A percentile compares a stretch with the other conserved stretches of the same genome.
Evolutionary conservation across 768 basidiomycete genomes (phyloP).

Genomic region (Cystobasidium tubakii): DNA sequence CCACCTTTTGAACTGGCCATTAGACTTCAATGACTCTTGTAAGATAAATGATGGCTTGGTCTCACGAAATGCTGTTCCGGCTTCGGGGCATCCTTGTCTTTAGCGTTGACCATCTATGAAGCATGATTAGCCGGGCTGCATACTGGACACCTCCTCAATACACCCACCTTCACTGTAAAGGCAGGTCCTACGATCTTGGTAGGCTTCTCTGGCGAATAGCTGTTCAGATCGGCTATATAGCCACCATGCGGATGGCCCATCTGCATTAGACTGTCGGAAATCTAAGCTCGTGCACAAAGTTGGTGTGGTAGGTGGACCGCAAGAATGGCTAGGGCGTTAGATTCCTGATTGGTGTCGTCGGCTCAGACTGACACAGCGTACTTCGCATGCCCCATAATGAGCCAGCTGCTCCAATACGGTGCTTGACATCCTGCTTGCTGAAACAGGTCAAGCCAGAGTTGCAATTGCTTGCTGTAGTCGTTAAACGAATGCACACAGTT

Average conservation of each 20-base stretch:
- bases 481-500: no score
- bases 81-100: slow-evolving; percentile 61
- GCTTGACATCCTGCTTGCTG: not conserved
- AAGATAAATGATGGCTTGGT: not conserved
- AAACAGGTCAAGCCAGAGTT: no score
- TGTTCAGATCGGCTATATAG: slow-evolving; percentile 67
- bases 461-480: no score
- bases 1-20: slow-evolving; percentile 48
- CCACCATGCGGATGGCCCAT: slow-evolving; percentile 68
- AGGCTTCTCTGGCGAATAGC: slow-evolving; percentile 19
- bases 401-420: not conserved
- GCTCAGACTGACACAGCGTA: not conserved
- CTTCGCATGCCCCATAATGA: slow-evolving; percentile 29
- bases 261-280: slow-evolving; percentile 83
- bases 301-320: not conserved
- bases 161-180: slow-evolving; percentile 64
- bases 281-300: slow-evolving; percentile 48
- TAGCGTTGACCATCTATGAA: slow-evolving; percentile 59
- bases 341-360: not conserved
- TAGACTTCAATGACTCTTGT: not conserved
- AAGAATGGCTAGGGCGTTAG: not conserved
- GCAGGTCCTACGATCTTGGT: slow-evolving; percentile 65
- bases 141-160: not conserved
- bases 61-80: slow-evolving; percentile 66
- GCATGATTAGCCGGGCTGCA: not conserved